Evolutionary conservation across 2,329 filamentous ascomycete genomes (phyloP), one percentile per base, ranked within the genome.

Genomic region (Rosellinia necatrix): DNA sequence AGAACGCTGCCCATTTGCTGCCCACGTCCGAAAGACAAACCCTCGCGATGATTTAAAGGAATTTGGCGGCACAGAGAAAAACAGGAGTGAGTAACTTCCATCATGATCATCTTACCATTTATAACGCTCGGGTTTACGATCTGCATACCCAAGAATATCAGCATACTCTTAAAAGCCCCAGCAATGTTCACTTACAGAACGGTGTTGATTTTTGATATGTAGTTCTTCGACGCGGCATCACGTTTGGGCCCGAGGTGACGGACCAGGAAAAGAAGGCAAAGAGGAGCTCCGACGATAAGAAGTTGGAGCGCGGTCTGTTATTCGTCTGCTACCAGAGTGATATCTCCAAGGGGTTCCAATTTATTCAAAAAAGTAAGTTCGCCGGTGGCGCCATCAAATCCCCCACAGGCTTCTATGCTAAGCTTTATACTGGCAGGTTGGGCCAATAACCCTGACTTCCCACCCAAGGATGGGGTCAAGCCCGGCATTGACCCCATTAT

Each of bases 11-110:
- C 77, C 77, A 1, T 76, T 77, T 42, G 76, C 75, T 0, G 75
- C 77, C 1, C 77, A 80, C 47, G 73, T 75, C 24, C 76, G 77
- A 37, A 79, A 80, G 68, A 77, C 73, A 35, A 76, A 76, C 37
- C 77, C 77, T 1, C 68, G 77, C 15, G 68, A 64, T 8, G 75
- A 78, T 51, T 54, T 70, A 0, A 60, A 66, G 30, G 49, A 59
- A 4, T 59, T 68, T 7, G 63, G 69, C 12, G 62, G 48, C 12
- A 65, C 58, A 6, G 58, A 64, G 17, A 29, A 49, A 3, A 68
- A 66, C 32, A 72, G 74, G 7, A 76, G 56, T 59, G 38, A 59
- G 58, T 60, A 21, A 19, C 6, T 17, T 10, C 13, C 34, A 34
- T 1, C 27, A 17, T n/a, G 22, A 34, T 13, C 3, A 9, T 4